phyloP scores from a whole-genome alignment of 108 stramenopile genomes.

The Nitzschia sp. region DNA sequence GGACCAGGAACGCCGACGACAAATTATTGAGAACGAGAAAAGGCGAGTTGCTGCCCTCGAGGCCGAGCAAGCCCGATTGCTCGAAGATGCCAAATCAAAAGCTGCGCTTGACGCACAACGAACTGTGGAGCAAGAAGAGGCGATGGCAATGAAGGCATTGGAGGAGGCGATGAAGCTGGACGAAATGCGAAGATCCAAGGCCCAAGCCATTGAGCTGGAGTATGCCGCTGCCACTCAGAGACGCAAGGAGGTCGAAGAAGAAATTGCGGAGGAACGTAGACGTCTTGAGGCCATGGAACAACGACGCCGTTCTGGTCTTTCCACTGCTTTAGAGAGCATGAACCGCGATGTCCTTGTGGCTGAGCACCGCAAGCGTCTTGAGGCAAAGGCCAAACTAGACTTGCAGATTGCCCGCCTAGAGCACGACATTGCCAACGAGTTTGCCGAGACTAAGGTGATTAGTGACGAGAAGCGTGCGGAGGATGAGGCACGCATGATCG shows the following conservation, averaged over 20 bases:
- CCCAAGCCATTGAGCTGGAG: slow-evolving; percentile 17
- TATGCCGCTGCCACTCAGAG: neutral
- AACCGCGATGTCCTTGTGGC: slow-evolving; percentile 31
- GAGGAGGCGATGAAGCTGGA: neutral
- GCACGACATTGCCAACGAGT: slow-evolving; percentile 23
- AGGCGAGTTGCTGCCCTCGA: slow-evolving; percentile 18
- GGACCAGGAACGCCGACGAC: slow-evolving; percentile 7
- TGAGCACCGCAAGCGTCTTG: slow-evolving; percentile 25
- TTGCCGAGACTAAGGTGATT: slow-evolving; percentile 20
- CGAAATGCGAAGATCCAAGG: slow-evolving; percentile 1
- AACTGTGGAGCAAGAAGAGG: slow-evolving; percentile 1
- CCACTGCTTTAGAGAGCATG: slow-evolving; percentile 16
- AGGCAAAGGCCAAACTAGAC: slow-evolving; percentile 21
- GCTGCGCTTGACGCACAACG: slow-evolving; percentile 10
- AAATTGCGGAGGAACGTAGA: slow-evolving; percentile 22
- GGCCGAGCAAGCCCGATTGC: slow-evolving; percentile 17
- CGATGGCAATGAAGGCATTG: neutral
- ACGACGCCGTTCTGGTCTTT: neutral
- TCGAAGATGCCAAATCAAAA: slow-evolving; percentile 12
- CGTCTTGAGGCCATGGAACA: slow-evolving; percentile 25
- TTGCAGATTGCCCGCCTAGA: slow-evolving; percentile 26
- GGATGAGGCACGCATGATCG: slow-evolving; percentile 29
- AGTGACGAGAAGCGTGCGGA: slow-evolving; percentile 33
- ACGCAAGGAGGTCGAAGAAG: slow-evolving; percentile 5
- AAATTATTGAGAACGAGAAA: slow-evolving; percentile 6